These are phyloP conservation scores for Suhomyces guaymorum DNA, from an alignment of 1,139 yeast species.

Conservation along the genomic window DNA sequence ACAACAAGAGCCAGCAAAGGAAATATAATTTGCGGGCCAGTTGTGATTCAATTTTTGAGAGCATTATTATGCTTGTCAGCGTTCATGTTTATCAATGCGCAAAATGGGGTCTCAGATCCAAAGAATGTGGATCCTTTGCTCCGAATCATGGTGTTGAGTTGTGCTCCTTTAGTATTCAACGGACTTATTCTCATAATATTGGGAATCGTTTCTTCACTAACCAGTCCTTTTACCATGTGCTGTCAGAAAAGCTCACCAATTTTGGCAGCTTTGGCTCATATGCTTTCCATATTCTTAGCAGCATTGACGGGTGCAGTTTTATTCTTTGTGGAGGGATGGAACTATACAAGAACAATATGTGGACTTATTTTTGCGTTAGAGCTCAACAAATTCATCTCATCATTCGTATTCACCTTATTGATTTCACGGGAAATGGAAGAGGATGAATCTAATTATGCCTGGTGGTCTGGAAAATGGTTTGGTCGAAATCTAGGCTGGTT, in stretches of 20 bases:
- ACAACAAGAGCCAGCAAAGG: constrained; percentile 44
- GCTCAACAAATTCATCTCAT: constrained; percentile 54
- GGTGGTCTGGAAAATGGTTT: constrained; percentile 90
- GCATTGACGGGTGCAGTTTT: constrained; percentile 58
- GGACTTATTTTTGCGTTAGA: constrained; percentile 58
- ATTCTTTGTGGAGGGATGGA: constrained; percentile 66
- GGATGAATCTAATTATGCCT: constrained; percentile 60
- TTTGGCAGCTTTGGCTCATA: constrained; percentile 55
- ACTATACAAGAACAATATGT: constrained; percentile 54
- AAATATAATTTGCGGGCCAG: constrained; percentile 55
- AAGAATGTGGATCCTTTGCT: constrained; percentile 54
- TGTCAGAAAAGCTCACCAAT: constrained; percentile 37
- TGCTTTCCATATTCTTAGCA: constrained; percentile 52
- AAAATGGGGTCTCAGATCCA: constrained; percentile 55
- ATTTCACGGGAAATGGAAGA: constrained; percentile 61
- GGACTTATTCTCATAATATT: constrained; percentile 39
- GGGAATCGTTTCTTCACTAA: constrained; percentile 29
- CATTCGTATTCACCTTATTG: constrained; percentile 37
- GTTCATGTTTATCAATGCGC: constrained; percentile 69
- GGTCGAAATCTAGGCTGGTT: constrained; percentile 60
- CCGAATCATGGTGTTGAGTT: constrained; percentile 51
- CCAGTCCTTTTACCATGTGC: constrained; percentile 49
- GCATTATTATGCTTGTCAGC: constrained; percentile 53
- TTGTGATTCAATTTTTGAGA: constrained; percentile 49
- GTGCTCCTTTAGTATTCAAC: constrained; percentile 57